phyloP scores from a whole-genome alignment of 129 eudicot species.

The Kitagawia praeruptora region DNA sequence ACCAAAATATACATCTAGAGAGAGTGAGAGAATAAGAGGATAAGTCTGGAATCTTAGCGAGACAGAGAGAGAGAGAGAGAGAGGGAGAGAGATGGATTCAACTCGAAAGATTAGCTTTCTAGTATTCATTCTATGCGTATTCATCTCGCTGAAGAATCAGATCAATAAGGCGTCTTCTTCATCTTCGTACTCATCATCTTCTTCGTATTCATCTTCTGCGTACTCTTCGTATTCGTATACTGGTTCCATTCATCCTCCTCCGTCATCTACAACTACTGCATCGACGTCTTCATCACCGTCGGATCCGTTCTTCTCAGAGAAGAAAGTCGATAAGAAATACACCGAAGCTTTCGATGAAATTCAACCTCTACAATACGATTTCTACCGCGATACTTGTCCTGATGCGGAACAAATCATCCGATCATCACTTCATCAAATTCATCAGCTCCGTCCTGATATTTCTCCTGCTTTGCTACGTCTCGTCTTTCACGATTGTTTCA shows the following conservation, averaged over 20 bases:
- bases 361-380: constrained; percentile 49
- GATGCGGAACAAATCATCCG: constrained; percentile 40
- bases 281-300: not conserved
- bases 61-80: constrained; percentile 8
- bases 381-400: constrained; percentile 60
- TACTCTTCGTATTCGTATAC: not conserved
- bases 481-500: constrained; percentile 65
- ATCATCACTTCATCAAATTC: constrained; percentile 28
- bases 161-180: constrained; percentile 15
- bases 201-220: not conserved
- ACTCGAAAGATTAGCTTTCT: constrained; percentile 24
- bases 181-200: not conserved
- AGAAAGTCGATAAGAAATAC: constrained; percentile 1
- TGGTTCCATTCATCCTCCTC: not conserved
- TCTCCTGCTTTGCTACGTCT: constrained; percentile 56
- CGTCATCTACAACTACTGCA: constrained; percentile 10
- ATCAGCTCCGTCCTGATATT: constrained; percentile 19
- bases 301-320: not conserved
- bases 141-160: constrained; percentile 29
- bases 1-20: not conserved
- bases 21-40: not conserved
- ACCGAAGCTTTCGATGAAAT: not conserved
- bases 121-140: constrained; percentile 23
- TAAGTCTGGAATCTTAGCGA: not conserved
- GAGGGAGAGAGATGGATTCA: constrained; percentile 22